A percentile compares a stretch with the other conserved stretches of the same genome.
Conservation (phyloP, 2,329 filamentous ascomycete genomes). For the Nigrospora sphaerica region DNA sequence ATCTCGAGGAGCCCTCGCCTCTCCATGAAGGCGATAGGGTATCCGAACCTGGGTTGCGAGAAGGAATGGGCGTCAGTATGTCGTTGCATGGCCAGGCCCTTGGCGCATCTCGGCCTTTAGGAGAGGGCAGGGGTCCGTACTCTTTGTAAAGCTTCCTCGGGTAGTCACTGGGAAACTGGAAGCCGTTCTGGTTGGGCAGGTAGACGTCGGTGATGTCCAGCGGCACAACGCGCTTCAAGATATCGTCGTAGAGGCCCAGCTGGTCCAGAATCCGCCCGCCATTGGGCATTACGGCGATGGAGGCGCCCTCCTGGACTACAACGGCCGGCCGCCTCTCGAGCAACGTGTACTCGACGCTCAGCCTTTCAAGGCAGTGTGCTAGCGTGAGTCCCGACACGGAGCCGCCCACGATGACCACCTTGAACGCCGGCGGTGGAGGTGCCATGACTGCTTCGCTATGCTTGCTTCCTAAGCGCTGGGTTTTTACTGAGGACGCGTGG, state of each 20-base stretch:
- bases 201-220: neutral
- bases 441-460: neutral
- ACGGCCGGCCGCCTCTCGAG: constrained; percentile 15
- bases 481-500: no score
- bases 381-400: constrained; percentile 17
- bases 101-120: no score
- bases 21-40: neutral
- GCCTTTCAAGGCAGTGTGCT: constrained; percentile 15
- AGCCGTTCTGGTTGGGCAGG: neutral
- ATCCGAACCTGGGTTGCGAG: neutral
- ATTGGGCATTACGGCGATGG: constrained; percentile 15
- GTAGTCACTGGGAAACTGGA: neutral
- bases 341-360: constrained; percentile 18
- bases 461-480: no score
- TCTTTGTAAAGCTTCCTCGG: neutral
- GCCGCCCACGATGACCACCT: constrained; percentile 17
- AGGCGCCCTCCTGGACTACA: constrained; percentile 11
- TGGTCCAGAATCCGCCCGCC: constrained; percentile 19
- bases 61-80: neutral
- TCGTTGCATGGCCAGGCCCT: no score
- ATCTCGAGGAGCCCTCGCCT: neutral
- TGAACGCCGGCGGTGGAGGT: neutral
- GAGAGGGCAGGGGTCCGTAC: neutral
- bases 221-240: neutral
- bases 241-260: constrained; percentile 8